Conservation (phyloP, 2,329 filamentous ascomycete species). For the Fusarium sp. region DNA sequence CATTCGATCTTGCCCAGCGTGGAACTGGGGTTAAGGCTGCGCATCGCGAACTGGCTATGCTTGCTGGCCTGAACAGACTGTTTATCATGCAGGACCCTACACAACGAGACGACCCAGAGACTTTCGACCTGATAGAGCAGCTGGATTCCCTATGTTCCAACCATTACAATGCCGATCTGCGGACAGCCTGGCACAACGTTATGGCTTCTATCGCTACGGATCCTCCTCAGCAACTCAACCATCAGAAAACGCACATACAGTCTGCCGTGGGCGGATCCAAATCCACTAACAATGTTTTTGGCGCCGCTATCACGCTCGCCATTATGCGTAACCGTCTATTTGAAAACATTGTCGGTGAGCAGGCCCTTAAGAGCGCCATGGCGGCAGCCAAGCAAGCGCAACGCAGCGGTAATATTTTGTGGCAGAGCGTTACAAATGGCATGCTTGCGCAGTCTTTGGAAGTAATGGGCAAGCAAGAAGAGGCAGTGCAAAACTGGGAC, state of each 20-base stretch:
- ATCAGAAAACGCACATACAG: slow-evolving; percentile 84
- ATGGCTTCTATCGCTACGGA: slow-evolving; percentile 76
- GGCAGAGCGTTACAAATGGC: slow-evolving; percentile 85
- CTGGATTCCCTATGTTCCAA: slow-evolving; percentile 77
- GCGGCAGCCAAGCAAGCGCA: slow-evolving; percentile 78
- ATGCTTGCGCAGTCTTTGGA: slow-evolving; percentile 84
- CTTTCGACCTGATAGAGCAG: slow-evolving; percentile 73
- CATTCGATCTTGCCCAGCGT: slow-evolving; percentile 64
- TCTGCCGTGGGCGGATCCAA: slow-evolving; percentile 79
- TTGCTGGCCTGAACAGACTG: slow-evolving; percentile 77
- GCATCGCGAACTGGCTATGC: slow-evolving; percentile 75
- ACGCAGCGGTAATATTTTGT: slow-evolving; percentile 79
- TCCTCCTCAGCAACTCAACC: slow-evolving; percentile 77
- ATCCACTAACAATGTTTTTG: slow-evolving; percentile 80
- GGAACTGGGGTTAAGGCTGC: slow-evolving; percentile 63
- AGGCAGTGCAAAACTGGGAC: slow-evolving; percentile 59
- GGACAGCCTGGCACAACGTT: slow-evolving; percentile 83
- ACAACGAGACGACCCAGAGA: slow-evolving; percentile 70
- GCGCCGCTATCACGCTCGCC: slow-evolving; percentile 85
- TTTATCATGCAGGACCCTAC: slow-evolving; percentile 79
- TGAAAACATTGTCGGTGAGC: slow-evolving; percentile 84
- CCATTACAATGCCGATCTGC: slow-evolving; percentile 82
- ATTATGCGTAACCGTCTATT: slow-evolving; percentile 90
- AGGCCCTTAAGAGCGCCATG: slow-evolving; percentile 82
- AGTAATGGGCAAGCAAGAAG: slow-evolving; percentile 74